Base-by-base conservation (phyloP, 1,284 basidiomycete species). In the Earliella scabrosa region DNA sequence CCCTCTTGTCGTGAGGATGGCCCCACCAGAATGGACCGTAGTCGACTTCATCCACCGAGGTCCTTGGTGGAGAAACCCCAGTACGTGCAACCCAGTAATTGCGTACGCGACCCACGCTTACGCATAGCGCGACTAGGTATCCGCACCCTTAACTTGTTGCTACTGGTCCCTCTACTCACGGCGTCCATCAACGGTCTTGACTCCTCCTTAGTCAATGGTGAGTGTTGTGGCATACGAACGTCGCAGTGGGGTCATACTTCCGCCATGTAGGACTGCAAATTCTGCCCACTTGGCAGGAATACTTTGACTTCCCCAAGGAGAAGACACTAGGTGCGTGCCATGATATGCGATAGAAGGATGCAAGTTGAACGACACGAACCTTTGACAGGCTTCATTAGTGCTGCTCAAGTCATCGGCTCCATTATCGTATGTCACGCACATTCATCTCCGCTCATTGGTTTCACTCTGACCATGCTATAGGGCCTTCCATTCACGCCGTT, bases 161-260 rank as follows among this genome's bases (percentile, higher is more conserved):
- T 88, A 24, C 50, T 86, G 14, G 70, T 87, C 14, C 85, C 86
- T 3, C 73, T 88, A 5, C 64, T 87, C 48, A 86, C 86, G 10
- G 80, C 85, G 7, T 73, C 78, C 2, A 79, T 81, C 40, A 87
- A 87, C 69, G 86, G 86, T 32, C 74, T 85, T 44, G 82, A 86
- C 63, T 83, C 83, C 2, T 87, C 85, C 11, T 68, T 87, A 35
- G 75, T 87, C 21, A 87, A 88, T 63, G 85, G 86, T 85, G 64
- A 27, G 71, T 52, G 4, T n/a, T n/a, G n/a, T n/a, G 20, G 3
- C 36, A n/a, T 21, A 6, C 29, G 6, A 31, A 31, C 29, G 13
- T 43, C 36, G 10, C 31, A 34, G 36, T 23, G 50, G 14, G 21
- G 32, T 34, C 29, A 39, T 27, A 18, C 23, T 16, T 18, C 24